Conservation (phyloP, 805 yeast species). For the Kuraishia ogatae region DNA sequence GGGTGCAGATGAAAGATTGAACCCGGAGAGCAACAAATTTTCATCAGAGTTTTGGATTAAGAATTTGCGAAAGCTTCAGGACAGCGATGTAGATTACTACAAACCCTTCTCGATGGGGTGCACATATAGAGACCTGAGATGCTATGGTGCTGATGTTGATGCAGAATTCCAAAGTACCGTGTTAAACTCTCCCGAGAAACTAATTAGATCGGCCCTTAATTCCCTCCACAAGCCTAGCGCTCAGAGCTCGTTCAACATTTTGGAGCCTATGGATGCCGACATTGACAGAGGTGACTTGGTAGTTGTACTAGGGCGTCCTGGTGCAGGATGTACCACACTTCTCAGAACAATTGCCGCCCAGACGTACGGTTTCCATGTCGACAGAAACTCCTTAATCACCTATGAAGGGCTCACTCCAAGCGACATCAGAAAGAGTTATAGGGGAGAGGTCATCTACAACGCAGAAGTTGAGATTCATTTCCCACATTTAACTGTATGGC, state of each 20-base stretch:
- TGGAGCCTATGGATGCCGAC: conserved; percentile 48
- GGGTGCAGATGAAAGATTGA: conserved; percentile 32
- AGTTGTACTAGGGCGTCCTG: conserved; percentile 30
- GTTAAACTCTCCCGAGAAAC: conserved; percentile 28
- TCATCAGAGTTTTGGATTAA: conserved; percentile 55
- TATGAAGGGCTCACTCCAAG: conserved; percentile 39
- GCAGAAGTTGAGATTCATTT: conserved; percentile 60
- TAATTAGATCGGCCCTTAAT: conserved; percentile 8
- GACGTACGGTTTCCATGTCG: conserved; percentile 47
- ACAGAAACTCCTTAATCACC: conserved; percentile 33
- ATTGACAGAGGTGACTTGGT: conserved; percentile 14
- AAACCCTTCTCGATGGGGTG: conserved; percentile 50
- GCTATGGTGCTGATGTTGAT: conserved; percentile 50
- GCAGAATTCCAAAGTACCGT: conserved; percentile 63
- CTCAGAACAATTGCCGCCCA: conserved; percentile 46
- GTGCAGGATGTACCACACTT: conserved; percentile 55
- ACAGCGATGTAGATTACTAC: conserved; percentile 51
- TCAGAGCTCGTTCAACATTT: conserved; percentile 29
- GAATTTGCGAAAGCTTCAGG: conserved; percentile 42
- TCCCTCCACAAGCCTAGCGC: conserved; percentile 5
- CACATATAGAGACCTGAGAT: conserved; percentile 49
- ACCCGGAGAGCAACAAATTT: conserved; percentile 52
- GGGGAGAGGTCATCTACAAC: conserved; percentile 58
- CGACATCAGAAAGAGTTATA: conserved; percentile 35
- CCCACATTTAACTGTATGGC: conserved; percentile 54